These are phyloP conservation scores for Lentinula boryana DNA, from an alignment of 768 basidiomycete genomes.

Conservation along the genomic window DNA sequence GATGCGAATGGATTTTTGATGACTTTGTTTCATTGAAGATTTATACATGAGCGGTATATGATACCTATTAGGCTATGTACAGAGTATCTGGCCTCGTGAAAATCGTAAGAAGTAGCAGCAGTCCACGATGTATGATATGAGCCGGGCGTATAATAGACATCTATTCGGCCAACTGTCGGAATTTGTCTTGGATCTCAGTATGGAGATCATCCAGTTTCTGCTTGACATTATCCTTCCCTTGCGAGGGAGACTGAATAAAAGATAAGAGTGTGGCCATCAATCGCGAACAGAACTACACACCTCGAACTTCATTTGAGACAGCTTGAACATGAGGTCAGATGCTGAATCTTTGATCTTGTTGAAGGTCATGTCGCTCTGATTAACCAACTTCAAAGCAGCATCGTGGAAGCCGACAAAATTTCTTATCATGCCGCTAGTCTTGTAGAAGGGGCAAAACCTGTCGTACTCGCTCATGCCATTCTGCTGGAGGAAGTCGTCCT, in stretches of 20 bases:
- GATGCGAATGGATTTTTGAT: not conserved
- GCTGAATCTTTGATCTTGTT: slow-evolving; percentile 82
- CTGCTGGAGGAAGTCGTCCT: slow-evolving; percentile 96
- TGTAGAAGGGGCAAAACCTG: slow-evolving; percentile 97
- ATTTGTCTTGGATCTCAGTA: slow-evolving; percentile 87
- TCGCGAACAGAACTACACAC: slow-evolving; percentile 32
- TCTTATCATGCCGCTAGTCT: slow-evolving; percentile 92
- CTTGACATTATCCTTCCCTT: slow-evolving; percentile 80
- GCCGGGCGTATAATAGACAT: not conserved
- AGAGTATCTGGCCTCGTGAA: not conserved
- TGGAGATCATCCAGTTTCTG: slow-evolving; percentile 78
- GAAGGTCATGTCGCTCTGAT: slow-evolving; percentile 79
- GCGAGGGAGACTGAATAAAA: slow-evolving; percentile 70
- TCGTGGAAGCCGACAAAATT: slow-evolving; percentile 96
- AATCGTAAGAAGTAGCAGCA: not conserved
- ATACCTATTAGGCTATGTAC: not conserved
- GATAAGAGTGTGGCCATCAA: slow-evolving; percentile 1
- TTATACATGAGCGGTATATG: not conserved
- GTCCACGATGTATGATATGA: not conserved
- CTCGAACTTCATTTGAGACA: slow-evolving; percentile 99
- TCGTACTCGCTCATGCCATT: slow-evolving; percentile 99
- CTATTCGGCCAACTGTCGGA: slow-evolving; percentile 81
- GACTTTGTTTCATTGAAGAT: not conserved
- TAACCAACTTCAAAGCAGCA: slow-evolving; percentile 79
- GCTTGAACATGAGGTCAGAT: slow-evolving; percentile 87